phyloP scores from a whole-genome alignment of 768 basidiomycete species.

The Suillus decipiens region DNA sequence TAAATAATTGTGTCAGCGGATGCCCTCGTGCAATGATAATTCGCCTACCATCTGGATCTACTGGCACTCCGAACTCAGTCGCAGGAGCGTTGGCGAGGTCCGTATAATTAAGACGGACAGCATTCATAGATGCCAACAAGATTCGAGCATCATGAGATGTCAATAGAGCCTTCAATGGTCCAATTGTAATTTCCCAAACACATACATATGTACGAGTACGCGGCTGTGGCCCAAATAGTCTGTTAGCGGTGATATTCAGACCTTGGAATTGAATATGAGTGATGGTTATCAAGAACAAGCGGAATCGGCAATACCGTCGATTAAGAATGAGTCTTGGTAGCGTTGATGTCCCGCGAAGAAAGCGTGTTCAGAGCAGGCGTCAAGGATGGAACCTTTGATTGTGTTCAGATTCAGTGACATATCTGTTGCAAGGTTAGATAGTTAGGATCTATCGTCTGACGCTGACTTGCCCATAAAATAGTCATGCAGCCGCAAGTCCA shows the following conservation, averaged over 20 bases:
- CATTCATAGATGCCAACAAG: conserved; percentile 51
- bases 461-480: conserved; percentile 76
- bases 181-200: conserved; percentile 87
- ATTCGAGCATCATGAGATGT: conserved; percentile 55
- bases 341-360: conserved; percentile 27
- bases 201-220: conserved; percentile 85
- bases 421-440: conserved; percentile 46
- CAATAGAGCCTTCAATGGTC: conserved; percentile 56
- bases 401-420: conserved; percentile 75
- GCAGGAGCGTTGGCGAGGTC: conserved; percentile 86
- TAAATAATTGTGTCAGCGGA: conserved; percentile 32
- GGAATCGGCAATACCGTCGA: conserved; percentile 44
- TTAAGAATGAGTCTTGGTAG: conserved; percentile 41
- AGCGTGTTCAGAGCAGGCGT: conserved; percentile 47
- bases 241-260: conserved; percentile 77
- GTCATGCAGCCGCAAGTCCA: conserved; percentile 80
- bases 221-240: conserved; percentile 89
- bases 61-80: conserved; percentile 54
- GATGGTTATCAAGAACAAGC: conserved; percentile 8
- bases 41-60: conserved; percentile 77
- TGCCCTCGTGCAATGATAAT: background rate
- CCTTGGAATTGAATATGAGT: conserved; percentile 41
- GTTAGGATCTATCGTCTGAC: conserved; percentile 3
- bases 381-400: conserved; percentile 51
- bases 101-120: conserved; percentile 68